phyloP scores from a whole-genome alignment of 2,329 filamentous ascomycete genomes.

The Beauveria sp. region DNA sequence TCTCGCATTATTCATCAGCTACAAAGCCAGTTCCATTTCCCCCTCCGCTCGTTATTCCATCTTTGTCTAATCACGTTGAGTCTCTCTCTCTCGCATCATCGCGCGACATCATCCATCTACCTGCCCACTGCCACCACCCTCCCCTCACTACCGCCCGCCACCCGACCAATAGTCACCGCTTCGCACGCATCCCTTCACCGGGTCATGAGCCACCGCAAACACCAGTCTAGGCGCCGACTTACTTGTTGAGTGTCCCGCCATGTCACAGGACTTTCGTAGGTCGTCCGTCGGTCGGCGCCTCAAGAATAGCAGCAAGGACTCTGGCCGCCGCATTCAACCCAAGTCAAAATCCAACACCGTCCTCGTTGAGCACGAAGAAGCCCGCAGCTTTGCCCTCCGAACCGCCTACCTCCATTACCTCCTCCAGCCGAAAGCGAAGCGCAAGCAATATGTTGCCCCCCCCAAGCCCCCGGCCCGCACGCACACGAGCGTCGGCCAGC shows the following conservation, averaged over 20 bases:
- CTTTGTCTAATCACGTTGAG: background rate
- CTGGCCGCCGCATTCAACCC: conserved; percentile 37
- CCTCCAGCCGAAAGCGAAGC: conserved; percentile 80
- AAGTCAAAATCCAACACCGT: conserved; percentile 40
- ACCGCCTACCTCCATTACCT: conserved; percentile 89
- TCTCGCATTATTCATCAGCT: background rate
- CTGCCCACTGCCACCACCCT: background rate
- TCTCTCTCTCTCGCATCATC: background rate
- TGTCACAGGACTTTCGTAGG: conserved; percentile 45
- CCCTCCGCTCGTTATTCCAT: background rate
- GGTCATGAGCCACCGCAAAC: background rate
- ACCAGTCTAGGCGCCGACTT: background rate
- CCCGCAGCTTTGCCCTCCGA: conserved; percentile 84
- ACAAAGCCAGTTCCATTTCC: background rate
- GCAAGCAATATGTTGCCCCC: conserved; percentile 74
- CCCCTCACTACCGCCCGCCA: background rate
- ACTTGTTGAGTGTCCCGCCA: conserved; percentile 20
- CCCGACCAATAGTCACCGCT: background rate
- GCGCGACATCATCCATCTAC: background rate
- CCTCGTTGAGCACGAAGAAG: conserved; percentile 63
- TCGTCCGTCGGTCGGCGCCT: conserved; percentile 39
- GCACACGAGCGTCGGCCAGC: conserved; percentile 71
- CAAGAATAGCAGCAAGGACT: conserved; percentile 35
- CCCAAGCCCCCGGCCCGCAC: conserved; percentile 52
- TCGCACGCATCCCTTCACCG: background rate